Evolutionary conservation across 2,329 filamentous ascomycete species (phyloP), one percentile per base, ranked within the genome.

Genomic region (Botrytis squamosa): DNA sequence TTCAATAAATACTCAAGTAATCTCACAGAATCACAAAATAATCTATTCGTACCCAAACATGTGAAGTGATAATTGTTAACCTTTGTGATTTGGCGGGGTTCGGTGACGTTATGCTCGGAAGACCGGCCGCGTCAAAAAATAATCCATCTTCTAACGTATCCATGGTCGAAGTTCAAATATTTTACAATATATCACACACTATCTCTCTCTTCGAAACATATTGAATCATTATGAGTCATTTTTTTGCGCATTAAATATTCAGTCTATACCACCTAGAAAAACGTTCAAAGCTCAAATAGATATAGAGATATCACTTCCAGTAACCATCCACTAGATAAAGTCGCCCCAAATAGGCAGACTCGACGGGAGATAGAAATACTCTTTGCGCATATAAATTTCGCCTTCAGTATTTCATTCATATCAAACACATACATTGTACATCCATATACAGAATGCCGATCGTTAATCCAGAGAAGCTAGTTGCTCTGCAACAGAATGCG

Each of bases 391-490:
- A 68, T 42, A 57, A n/a, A 2, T 55, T n/a, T 62, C 14, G 8
- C 22, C 4, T 38, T 3, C 14, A 63, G 33, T n/a, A 46, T 42
- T 62, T 44, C 38, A 40, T 70, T 55, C 55, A 36, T 33, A 44
- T 70, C 20, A 36, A 36, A 57, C 14, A n/a, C n/a, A 73, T 60
- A 71, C 70, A 75, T 70, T 57, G 74, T 75, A 73, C 74, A 72
- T 73, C 70, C 59, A 74, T 70, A 66, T 59, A 66, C 74, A 78
- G 73, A 65, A 99, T 99, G 96, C 95, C 96, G 77, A 91, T 98
- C 77, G 94, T 99, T 78, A 92, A 90, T 77, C 90, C 95, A 76
- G 93, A 98, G 78, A 95, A 97, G 86, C 89, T 99, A 81, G 92
- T 96, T 78, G 89, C 91, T 83, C 90, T 99, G 79, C 96, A 99